phyloP scores from a whole-genome alignment of 179 eudicot species.

The Gypsophila paniculata region DNA sequence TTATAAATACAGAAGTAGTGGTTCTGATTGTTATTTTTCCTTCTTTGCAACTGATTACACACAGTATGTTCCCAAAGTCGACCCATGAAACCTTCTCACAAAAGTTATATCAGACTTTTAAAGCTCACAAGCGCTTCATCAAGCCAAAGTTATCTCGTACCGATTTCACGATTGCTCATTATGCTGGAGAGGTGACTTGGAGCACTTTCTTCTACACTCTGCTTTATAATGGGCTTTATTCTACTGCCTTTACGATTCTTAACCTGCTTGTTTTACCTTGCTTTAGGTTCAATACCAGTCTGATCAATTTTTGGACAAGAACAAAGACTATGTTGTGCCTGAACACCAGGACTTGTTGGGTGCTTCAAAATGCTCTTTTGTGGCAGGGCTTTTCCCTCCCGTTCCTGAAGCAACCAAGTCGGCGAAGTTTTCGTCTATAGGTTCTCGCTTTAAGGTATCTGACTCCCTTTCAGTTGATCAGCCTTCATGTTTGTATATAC shows the following conservation, averaged over 20 bases:
- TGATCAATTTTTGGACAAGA: constrained; percentile 85
- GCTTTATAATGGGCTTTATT: not conserved
- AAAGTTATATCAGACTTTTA: constrained; percentile 88
- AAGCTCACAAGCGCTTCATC: constrained; percentile 69
- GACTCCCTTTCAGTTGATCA: constrained; percentile 10
- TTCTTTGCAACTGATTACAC: constrained; percentile 18
- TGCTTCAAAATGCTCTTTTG: constrained; percentile 84
- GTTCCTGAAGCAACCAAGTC: constrained; percentile 66
- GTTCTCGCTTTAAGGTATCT: constrained; percentile 82
- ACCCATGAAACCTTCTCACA: constrained; percentile 86
- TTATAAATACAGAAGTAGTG: not conserved
- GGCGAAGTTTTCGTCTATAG: constrained; percentile 85
- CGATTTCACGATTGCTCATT: constrained; percentile 83
- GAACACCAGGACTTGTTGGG: constrained; percentile 87
- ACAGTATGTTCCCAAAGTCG: constrained; percentile 97
- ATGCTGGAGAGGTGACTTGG: constrained; percentile 88
- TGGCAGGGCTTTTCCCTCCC: constrained; percentile 76
- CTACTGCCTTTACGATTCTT: constrained; percentile 13
- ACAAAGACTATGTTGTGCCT: constrained; percentile 94
- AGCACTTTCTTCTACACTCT: constrained; percentile 4
- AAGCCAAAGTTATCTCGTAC: constrained; percentile 91
- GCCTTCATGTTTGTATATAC: not conserved
- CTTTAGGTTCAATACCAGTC: constrained; percentile 82
- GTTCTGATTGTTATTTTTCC: constrained; percentile 18
- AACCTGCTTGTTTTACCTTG: constrained; percentile 14